These are phyloP conservation scores for Agapanthus africanus DNA, from an alignment of 106 monocot species.

Conservation along the genomic window DNA sequence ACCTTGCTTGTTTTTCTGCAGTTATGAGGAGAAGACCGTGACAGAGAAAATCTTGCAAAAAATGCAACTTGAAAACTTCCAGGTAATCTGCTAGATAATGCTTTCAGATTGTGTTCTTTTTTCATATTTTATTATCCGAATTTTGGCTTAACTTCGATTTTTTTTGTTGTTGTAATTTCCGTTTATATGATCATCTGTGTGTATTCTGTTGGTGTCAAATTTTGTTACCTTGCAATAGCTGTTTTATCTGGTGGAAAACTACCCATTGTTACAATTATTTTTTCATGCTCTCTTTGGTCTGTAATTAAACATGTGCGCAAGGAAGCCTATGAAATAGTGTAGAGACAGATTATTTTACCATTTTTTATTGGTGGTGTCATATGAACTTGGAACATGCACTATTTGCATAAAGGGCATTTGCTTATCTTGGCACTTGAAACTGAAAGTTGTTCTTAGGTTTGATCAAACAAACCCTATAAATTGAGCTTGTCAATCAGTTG, in stretches of 20 bases:
- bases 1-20: constrained; percentile 22
- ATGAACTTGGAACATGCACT: no score
- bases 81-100: constrained; percentile 31
- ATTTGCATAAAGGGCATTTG: no score
- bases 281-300: no score
- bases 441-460: no score
- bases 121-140: background rate
- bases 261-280: no score
- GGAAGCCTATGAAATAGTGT: no score
- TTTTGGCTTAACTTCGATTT: background rate
- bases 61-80: constrained; percentile 75
- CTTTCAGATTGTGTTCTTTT: background rate
- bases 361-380: no score
- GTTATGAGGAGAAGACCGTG: constrained; percentile 59
- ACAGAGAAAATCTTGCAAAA: constrained; percentile 67
- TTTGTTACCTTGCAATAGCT: background rate
- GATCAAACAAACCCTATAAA: no score
- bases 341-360: no score
- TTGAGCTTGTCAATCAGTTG: no score
- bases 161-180: background rate
- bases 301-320: no score
- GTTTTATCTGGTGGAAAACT: background rate
- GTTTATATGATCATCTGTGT: background rate
- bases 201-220: background rate
- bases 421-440: no score